Base-by-base conservation (phyloP, 345 rosid species). In the Murraya paniculata region DNA sequence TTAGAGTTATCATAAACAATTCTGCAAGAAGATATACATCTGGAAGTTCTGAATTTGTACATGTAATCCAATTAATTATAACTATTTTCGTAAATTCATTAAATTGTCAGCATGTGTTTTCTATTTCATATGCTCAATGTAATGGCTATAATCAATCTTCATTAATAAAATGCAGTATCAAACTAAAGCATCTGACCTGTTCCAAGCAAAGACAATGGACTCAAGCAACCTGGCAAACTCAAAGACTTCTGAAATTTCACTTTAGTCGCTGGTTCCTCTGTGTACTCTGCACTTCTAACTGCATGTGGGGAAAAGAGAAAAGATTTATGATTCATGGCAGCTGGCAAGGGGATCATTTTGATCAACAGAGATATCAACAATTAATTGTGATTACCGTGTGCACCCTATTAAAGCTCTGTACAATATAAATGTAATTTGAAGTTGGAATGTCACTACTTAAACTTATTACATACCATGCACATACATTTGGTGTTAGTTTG, bases 201-300 rank as follows among this genome's bases (percentile, higher is more conserved):
- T 72, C 99, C 99, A 61, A 93, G 84, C 89, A 95, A 81, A 18
- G 88, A 81, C 72, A 91, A 75, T 27, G 94, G 70, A 48, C 64
- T 84, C 18, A 92, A 90, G 83, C 88, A 92, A 69, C 92, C 97
- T 0, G 91, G 94, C 81, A 93, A 81, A 64, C 82, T 80, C 86
- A 92, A 82, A 48, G 88, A 80, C 75, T 79, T 91, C 82, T 80
- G 87, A 82, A 95, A 95, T 85, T 86, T 95, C 19, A 90, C 92
- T 14, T 58, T 86, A 8, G 97, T 91, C 62, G 87, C 79, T 10
- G 92, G 86, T 85, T 95, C 99, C 86, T 92, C 90, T 0, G 35
- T 30, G 39, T 80, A 85, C 18, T 87, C 93, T 77, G 88, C 87
- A 78, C 84, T 86, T 75, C 93, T 94, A 83, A 78, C 90, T 83